Base-by-base conservation (phyloP, 768 basidiomycete species). In the Termitomyces heimii region DNA sequence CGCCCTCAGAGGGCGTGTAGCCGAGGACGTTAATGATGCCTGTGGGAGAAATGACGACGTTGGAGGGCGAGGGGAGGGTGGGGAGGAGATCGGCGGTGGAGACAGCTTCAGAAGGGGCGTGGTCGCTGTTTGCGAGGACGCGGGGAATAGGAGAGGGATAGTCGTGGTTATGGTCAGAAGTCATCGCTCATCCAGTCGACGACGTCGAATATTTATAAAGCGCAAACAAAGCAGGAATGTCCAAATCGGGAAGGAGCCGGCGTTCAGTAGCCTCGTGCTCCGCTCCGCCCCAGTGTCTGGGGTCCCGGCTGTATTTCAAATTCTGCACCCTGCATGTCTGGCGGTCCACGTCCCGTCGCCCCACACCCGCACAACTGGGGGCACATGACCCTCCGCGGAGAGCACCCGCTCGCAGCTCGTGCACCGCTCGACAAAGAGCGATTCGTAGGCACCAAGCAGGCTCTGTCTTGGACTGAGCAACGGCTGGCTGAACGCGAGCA, bases 341-440 rank as follows among this genome's bases (percentile, higher is more conserved):
- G 77, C 71, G 60, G 76, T 74, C 84, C 84, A 84, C 2, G 44
- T 61, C 56, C 71, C 63, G 40, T 74, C 71, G 24, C 68, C 71
- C 81, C 81, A 86, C 28, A 80, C 64, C 44, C 87, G 78, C 31
- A 82, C 84, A 3, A 89, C 85, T 0, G 88, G 84, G 1, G 89
- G 89, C 8, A 87, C 75, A 66, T 90, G 86, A 0, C 84, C 85
- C 62, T 91, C 88, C 2, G 75, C 73, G 0, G 86, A 85, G 22
- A 90, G 70, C 28, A 91, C 84, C 18, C 88, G 82, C 48, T 79
- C 72, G 63, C 89, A 92, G 31, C 67, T 70, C 24, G 69, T 69
- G 62, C 89, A 92, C 3, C 73, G 78, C 32, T 82, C 78, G 50
- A 82, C 72, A 62, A 91, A 91, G 24, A 92, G 69, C 6, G 75